Evolutionary conservation across 345 rosid genomes (phyloP), one percentile per base, ranked within the genome.

Genomic region (Carallia pectinifolia): DNA sequence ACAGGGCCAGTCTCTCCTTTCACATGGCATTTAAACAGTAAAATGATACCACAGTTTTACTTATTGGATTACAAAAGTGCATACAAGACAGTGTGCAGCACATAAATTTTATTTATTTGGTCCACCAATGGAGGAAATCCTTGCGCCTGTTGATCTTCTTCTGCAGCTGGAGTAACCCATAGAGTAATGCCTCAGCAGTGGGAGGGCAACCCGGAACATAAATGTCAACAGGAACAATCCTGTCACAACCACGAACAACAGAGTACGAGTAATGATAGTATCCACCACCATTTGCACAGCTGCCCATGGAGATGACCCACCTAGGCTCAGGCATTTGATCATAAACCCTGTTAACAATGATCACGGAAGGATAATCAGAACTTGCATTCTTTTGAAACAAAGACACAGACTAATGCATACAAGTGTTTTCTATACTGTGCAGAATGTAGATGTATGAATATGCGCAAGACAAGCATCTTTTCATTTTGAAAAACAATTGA

Each of bases 311-410:
- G 62, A 95, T 89, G 52, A 95, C 98, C 98, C 98, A 92, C 79
- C 96, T 92, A 8, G 99, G 98, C 77, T 95, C 97, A 0, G 97
- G 99, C 99, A 95, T 92, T 74, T 95, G 98, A 75, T 90, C 99
- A 71, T 95, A 95, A 36, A 95, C 98, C 91, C 97, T 89, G 91
- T 64, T 62, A 76, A 69, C 27, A 74, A 53, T 62, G 67, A 13
- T 15, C 5, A 19, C 12, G 36, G 13, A 55, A 55, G 48, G 3
- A 65, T 34, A 34, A 33, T 65, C 55, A 77, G 18, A 62, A 38
- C 48, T 2, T 19, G 13, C 9, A 0, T 8, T 44, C 16, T 13
- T 55, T 23, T 13, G 29, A 31, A 19, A 13, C 15, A 23, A 4
- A 8, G 10, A 55, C 33, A 23, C 1, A 8, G 10, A 27, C 31